Evolutionary conservation across 2,329 filamentous ascomycete species (phyloP), one percentile per base, ranked within the genome.

Genomic region (Diplocarpon mali): DNA sequence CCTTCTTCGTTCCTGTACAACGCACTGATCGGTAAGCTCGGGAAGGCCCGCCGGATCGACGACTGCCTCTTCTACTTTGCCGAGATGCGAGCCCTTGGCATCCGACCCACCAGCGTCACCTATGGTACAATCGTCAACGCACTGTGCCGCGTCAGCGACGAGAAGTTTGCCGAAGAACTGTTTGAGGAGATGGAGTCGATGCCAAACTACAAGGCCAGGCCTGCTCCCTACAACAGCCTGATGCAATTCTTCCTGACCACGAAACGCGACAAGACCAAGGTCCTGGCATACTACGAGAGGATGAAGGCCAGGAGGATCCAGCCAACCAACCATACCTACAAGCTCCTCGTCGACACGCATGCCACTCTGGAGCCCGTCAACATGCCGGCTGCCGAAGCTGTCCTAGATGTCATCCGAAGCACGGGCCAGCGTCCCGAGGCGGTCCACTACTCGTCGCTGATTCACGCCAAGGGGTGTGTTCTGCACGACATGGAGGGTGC

Each of bases 131-230:
- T 98, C 58, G 90, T 98, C 67, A 98, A 98, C 58, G 92, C 92
- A 17, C 76, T 98, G 12, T 95, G 89, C 73, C 85, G 92, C 57
- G 92, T 96, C 45, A 95, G 88, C 55, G 92, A 98, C 57, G 90
- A 96, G 69, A 93, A 90, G 61, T 95, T 95, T 62, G 92, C 92
- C 24, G 92, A 95, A 61, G 88, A 96, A 66, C 78, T 96, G 57
- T 98, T 98, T 61, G 88, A 96, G 61, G 92, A 98, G 69, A 98
- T 98, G 92, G 92, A 98, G 70, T 79, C 83, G 38, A 95, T 94
- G 83, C 83, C 88, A 46, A 98, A 98, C 70, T 98, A 98, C 76
- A 96, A 95, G 72, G 87, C 92, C 34, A 83, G 92, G 9, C 89
- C 92, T 20, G 92, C 92, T 17, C 92, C 92, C 1, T 98, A 98